A percentile compares a stretch with the other conserved stretches of the same genome.
phyloP scores from a whole-genome alignment of 208 protist genomes.

The Trypanosomatidae sp. region DNA sequence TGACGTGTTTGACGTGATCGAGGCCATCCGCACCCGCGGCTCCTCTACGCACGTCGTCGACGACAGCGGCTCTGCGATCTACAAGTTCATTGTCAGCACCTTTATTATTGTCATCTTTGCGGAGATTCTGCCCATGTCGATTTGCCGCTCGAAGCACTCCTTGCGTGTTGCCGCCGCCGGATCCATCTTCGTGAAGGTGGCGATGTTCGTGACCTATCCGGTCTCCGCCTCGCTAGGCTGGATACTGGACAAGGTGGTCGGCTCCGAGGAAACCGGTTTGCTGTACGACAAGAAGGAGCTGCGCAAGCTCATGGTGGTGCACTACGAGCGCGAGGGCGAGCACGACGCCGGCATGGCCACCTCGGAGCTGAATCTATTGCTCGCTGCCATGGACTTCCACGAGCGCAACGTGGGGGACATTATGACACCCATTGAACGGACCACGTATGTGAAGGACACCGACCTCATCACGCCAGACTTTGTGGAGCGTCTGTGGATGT shows the following conservation, averaged over 20 bases:
- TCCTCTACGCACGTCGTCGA: conserved; percentile 14
- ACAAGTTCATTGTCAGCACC: conserved; percentile 71
- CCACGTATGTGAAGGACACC: conserved; percentile 49
- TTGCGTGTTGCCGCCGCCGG: conserved; percentile 78
- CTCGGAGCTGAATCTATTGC: conserved; percentile 80
- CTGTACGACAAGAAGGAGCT: conserved; percentile 89
- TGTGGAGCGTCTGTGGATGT: conserved; percentile 76
- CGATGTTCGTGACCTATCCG: conserved; percentile 80
- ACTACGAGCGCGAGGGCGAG: conserved; percentile 67
- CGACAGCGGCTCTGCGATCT: conserved; percentile 34
- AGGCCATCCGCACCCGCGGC: conserved; percentile 34
- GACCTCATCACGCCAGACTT: conserved; percentile 76
- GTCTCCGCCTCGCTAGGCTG: conserved; percentile 68
- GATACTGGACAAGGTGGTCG: conserved; percentile 75
- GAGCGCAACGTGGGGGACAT: conserved; percentile 78
- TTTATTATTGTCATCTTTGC: conserved; percentile 83
- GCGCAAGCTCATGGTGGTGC: conserved; percentile 86
- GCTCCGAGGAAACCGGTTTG: conserved; percentile 65
- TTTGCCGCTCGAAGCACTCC: conserved; percentile 89
- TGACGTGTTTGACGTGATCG: conserved; percentile 43
- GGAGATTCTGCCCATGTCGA: conserved; percentile 86
- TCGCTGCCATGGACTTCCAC: conserved; percentile 90
- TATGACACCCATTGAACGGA: conserved; percentile 76
- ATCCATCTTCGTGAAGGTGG: conserved; percentile 68
- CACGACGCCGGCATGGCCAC: conserved; percentile 47